phyloP scores from a whole-genome alignment of 176 grass and related monocot species.

The Guadua angustifolia region DNA sequence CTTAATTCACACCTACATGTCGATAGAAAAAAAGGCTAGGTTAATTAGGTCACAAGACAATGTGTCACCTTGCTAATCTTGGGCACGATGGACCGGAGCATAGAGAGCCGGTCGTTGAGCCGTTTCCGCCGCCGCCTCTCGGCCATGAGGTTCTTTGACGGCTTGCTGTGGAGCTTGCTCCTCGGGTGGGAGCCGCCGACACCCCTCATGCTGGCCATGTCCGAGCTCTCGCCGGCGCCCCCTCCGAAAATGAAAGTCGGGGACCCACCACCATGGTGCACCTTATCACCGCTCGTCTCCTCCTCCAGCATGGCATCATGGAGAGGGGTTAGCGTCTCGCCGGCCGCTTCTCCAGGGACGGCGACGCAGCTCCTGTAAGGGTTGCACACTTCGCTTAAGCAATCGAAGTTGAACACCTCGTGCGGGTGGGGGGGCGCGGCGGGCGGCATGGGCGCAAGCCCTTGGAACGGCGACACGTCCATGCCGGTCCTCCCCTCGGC shows the following conservation, averaged over 20 bases:
- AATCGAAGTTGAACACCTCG: slow-evolving; percentile 74
- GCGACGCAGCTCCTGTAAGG: slow-evolving; percentile 49
- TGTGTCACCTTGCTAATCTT: slow-evolving; percentile 75
- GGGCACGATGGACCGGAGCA: slow-evolving; percentile 89
- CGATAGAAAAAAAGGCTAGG: neutral
- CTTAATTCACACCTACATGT: neutral
- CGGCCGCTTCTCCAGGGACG: neutral
- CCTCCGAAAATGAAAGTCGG: slow-evolving; percentile 53
- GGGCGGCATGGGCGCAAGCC: slow-evolving; percentile 24
- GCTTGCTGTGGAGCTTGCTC: slow-evolving; percentile 43
- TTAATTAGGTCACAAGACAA: slow-evolving; percentile 10
- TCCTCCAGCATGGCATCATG: slow-evolving; percentile 50
- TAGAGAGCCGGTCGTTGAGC: slow-evolving; percentile 86
- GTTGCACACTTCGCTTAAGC: slow-evolving; percentile 69
- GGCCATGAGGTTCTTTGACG: slow-evolving; percentile 89
- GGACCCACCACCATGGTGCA: neutral
- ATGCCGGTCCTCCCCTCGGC: neutral
- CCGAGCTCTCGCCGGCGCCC: slow-evolving; percentile 25
- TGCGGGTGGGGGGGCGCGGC: neutral
- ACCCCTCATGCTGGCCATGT: slow-evolving; percentile 3
- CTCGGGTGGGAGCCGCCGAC: slow-evolving; percentile 21
- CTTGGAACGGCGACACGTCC: slow-evolving; percentile 32
- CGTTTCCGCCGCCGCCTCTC: slow-evolving; percentile 80
- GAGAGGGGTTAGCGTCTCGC: neutral
- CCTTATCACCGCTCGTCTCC: slow-evolving; percentile 26